Conservation (phyloP, 305 asterid genomes). For the Andrographis paniculata region DNA sequence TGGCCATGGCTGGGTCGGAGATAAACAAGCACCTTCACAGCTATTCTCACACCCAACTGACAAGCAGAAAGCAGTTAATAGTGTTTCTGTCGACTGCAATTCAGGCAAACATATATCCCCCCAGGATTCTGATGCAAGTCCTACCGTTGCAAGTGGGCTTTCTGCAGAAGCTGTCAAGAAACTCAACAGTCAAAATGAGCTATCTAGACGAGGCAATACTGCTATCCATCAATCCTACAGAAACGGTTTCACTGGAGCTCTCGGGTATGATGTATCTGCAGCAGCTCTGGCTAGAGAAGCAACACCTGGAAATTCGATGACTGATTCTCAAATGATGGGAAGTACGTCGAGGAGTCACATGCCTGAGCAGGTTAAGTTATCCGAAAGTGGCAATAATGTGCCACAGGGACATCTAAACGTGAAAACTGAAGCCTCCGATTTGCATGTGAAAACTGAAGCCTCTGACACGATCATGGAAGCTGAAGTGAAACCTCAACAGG, state of each 20-base stretch:
- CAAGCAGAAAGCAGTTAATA: constrained; percentile 33
- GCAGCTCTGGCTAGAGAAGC: constrained; percentile 18
- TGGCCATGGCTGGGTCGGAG: constrained; percentile 96
- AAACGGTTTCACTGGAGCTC: constrained; percentile 50
- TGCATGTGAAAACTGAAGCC: constrained; percentile 25
- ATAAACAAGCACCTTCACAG: constrained; percentile 32
- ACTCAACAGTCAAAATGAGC: constrained; percentile 44
- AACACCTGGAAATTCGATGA: constrained; percentile 18
- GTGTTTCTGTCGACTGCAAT: constrained; percentile 25
- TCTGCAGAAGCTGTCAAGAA: constrained; percentile 52
- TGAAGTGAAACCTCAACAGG: constrained; percentile 24
- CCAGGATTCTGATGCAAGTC: constrained; percentile 28
- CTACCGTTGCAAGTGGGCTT: constrained; percentile 23
- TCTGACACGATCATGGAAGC: too few species aligned
- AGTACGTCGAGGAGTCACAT: constrained; percentile 17
- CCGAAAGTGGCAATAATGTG: constrained; percentile 20
- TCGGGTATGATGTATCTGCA: constrained; percentile 29
- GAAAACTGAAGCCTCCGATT: constrained; percentile 13
- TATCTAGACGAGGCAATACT: constrained; percentile 22
- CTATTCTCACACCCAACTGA: constrained; percentile 31
- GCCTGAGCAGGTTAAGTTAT: constrained; percentile 25
- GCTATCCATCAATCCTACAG: constrained; percentile 26
- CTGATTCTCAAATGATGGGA: constrained; percentile 32
- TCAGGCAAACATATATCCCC: constrained; percentile 33
- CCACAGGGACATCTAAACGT: constrained; percentile 17